Conservation (phyloP, 2,329 filamentous ascomycete species). For the Juglanconis oblonga region DNA sequence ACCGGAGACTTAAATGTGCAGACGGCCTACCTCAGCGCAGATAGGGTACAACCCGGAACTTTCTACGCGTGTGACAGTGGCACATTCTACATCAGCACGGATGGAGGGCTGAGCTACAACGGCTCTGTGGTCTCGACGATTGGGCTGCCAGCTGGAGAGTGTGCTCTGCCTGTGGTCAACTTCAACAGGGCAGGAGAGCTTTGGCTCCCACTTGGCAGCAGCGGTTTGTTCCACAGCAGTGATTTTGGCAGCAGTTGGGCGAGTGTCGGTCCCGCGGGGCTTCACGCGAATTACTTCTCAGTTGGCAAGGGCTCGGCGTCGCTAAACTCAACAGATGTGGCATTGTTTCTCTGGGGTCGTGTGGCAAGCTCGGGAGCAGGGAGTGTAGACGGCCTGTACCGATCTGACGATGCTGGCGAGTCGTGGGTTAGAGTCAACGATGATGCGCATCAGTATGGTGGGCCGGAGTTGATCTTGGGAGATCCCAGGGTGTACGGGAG, state of each 20-base stretch:
- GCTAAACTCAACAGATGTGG: background rate
- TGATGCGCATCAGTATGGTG: constrained; percentile 5
- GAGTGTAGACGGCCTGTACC: background rate
- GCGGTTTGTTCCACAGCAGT: constrained; percentile 5
- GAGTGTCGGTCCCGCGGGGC: background rate
- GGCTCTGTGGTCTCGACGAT: background rate
- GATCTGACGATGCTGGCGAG: constrained; percentile 1
- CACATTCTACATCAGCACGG: constrained; percentile 5
- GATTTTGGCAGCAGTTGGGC: constrained; percentile 3
- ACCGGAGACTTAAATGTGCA: background rate
- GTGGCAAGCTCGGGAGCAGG: background rate
- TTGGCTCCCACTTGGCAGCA: constrained; percentile 2
- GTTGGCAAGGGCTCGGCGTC: background rate
- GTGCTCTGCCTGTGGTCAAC: constrained; percentile 4
- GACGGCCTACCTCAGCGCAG: background rate
- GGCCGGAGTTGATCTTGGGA: constrained; percentile 2
- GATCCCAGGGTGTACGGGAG: constrained; percentile 7
- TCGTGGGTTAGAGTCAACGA: constrained; percentile 8
- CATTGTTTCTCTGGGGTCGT: constrained; percentile 1
- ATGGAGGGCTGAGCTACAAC: constrained; percentile 3
- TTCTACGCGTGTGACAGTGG: constrained; percentile 9
- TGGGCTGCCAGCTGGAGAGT: background rate
- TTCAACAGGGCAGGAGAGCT: constrained; percentile 6
- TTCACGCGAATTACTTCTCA: constrained; percentile 6
- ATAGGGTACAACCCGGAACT: background rate